Evolutionary conservation across 306 rosid genomes (phyloP).

Genomic region (Vigna trinervia): DNA sequence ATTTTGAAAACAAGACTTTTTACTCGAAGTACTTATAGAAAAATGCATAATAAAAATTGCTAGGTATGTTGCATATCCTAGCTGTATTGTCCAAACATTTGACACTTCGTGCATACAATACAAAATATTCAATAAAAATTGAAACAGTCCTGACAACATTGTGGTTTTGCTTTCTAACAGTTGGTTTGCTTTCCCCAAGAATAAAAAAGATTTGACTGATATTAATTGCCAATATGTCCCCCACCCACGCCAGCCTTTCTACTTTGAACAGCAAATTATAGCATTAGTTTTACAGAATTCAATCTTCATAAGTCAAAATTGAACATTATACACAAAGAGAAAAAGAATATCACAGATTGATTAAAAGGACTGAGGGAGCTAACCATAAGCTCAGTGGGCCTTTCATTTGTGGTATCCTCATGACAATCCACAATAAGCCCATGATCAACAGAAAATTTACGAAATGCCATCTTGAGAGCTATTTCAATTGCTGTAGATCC

Average conservation of each 20-base stretch:
- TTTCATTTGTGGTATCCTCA: conserved; percentile 53
- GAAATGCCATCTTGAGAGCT: conserved; percentile 98
- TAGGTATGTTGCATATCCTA: background rate
- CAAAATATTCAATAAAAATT: conserved; percentile 27
- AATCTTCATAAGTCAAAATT: conserved; percentile 15
- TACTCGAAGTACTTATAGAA: background rate
- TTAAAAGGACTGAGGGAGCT: conserved; percentile 42
- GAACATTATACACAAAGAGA: conserved; percentile 7
- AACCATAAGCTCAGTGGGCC: conserved; percentile 71
- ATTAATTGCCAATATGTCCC: background rate
- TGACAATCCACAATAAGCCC: conserved; percentile 57
- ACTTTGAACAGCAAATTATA: conserved; percentile 23
- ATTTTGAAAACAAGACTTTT: background rate
- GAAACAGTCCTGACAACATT: conserved; percentile 20
- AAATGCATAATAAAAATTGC: background rate
- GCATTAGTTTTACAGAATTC: conserved; percentile 22
- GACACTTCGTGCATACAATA: background rate
- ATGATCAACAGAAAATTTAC: conserved; percentile 78
- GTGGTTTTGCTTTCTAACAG: conserved; percentile 15
- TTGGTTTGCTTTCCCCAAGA: conserved; percentile 6
- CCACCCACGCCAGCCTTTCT: conserved; percentile 10
- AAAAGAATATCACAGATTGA: conserved; percentile 38
- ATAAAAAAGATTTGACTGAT: conserved; percentile 8
- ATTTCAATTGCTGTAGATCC: conserved; percentile 98
- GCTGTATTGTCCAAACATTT: conserved; percentile 9